Evolutionary conservation across 768 basidiomycete genomes (phyloP), one percentile per base, ranked within the genome.

Genomic region (Amylocystis lapponica): DNA sequence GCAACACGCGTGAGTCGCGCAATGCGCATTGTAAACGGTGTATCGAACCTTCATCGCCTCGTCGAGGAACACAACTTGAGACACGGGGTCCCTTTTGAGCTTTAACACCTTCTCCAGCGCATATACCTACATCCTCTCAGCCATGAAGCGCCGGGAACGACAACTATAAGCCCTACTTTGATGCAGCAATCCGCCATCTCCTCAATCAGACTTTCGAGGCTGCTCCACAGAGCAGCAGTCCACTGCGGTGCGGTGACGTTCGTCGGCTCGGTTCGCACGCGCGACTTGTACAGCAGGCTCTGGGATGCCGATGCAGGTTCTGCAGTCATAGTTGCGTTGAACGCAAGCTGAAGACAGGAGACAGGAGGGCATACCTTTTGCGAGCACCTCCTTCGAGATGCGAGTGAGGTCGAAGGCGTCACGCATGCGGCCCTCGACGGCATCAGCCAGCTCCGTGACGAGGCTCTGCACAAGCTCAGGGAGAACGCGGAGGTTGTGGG

Each of bases 41-140:
- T 9, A 29, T 31, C 21, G 10, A 6, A 53, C 52, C 50, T 92
- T 88, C 86, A 97, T 86, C 0, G 86, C 90, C 59, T 94, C 93
- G 40, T 96, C 94, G 21, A 98, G 65, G 64, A 98, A 98, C 3
- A 85, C 67, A 0, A 74, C 66, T 46, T 89, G 84, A 0, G 87
- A 82, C 26, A 75, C 67, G 0, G 83, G 70, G 57, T 98, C 94
- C 60, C 78, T 85, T 69, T 97, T 97, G 56, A 95, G 63, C 55
- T 77, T 81, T 27, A 98, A 69, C 2, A 98, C 95, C 57, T 92
- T 96, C 65, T 98, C 95, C 5, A 99, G 76, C 1, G 86, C 86
- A 62, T 98, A 95, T 5, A 98, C 90, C 91, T 93, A 51, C 39
- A 5, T 3, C 12, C 33, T 3, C 36, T 27, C 11, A 46, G 3